These are phyloP conservation scores for Carex scoparia DNA, from an alignment of 176 grass and related monocot species.

Conservation along the genomic window DNA sequence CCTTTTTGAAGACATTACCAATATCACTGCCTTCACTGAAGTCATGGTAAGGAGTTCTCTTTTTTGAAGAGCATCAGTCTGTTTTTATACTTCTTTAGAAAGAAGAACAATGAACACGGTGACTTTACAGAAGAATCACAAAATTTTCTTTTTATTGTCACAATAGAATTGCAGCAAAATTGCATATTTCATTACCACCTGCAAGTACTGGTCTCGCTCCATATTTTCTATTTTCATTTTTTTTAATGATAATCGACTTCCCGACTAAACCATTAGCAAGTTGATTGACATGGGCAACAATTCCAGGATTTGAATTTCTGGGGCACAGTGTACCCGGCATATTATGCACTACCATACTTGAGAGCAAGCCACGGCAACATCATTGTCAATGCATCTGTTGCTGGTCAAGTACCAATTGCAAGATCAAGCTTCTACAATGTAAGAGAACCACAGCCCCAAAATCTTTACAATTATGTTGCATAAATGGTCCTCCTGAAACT, in stretches of 20 bases:
- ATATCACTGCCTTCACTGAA: slow-evolving; percentile 47
- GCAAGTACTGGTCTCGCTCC: not conserved
- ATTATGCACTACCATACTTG: slow-evolving; percentile 59
- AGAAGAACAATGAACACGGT: not conserved
- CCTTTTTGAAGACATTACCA: slow-evolving; percentile 50
- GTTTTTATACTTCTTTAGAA: not conserved
- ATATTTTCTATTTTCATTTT: not conserved
- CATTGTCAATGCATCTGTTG: slow-evolving; percentile 35
- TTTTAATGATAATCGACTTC: not conserved
- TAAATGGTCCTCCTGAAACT: not conserved
- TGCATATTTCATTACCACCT: not conserved
- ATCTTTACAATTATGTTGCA: not conserved
- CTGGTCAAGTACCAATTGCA: slow-evolving; percentile 28
- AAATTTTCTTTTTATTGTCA: too few relatives aligned
- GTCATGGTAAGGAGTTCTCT: slow-evolving; percentile 39
- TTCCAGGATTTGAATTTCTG: slow-evolving; percentile 69
- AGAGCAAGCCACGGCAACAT: slow-evolving; percentile 48
- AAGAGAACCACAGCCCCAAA: slow-evolving; percentile 15
- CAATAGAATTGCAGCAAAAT: not conserved
- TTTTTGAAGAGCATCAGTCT: not conserved
- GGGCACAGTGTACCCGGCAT: slow-evolving; percentile 59
- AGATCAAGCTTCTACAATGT: slow-evolving; percentile 59
- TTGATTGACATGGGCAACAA: not conserved
- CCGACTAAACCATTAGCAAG: not conserved
- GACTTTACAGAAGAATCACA: not conserved